Conservation (phyloP, 495 filamentous ascomycete species). For the Lophiotrema nucula region DNA sequence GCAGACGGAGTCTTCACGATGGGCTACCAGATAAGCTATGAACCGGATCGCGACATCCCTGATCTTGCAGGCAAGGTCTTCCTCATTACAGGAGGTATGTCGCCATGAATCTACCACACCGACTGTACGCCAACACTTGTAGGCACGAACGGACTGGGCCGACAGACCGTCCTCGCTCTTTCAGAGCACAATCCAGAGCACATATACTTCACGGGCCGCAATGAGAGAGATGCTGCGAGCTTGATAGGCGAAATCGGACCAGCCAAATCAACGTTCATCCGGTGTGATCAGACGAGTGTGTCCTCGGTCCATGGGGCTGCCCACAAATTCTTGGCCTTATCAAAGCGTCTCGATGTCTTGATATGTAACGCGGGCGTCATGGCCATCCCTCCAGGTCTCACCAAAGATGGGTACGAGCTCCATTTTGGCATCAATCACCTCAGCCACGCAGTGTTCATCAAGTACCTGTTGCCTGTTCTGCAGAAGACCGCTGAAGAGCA, state of each 20-base stretch:
- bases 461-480: slow-evolving; percentile 9
- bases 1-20: too few relatives aligned
- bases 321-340: not conserved
- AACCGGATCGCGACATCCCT: too few relatives aligned
- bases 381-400: not conserved
- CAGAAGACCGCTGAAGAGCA: not conserved
- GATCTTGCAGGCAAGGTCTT: too few relatives aligned
- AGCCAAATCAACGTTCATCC: not conserved
- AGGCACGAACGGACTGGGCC: too few relatives aligned
- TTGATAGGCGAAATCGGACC: not conserved
- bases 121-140: too few relatives aligned
- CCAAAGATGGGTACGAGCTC: slow-evolving; percentile 18
- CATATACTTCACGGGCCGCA: slow-evolving; percentile 6
- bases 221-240: not conserved
- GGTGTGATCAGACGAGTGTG: slow-evolving; percentile 10
- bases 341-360: slow-evolving; percentile 9
- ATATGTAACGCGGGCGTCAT: slow-evolving; percentile 25
- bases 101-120: too few relatives aligned
- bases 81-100: too few relatives aligned
- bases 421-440: slow-evolving; percentile 24
- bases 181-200: too few relatives aligned
- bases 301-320: slow-evolving; percentile 7
- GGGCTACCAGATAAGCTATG: too few relatives aligned
- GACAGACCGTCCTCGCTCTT: too few relatives aligned
- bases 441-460: slow-evolving; percentile 15